phyloP scores from a whole-genome alignment of 495 filamentous ascomycete genomes.

The Astrocystis sublimbata region DNA sequence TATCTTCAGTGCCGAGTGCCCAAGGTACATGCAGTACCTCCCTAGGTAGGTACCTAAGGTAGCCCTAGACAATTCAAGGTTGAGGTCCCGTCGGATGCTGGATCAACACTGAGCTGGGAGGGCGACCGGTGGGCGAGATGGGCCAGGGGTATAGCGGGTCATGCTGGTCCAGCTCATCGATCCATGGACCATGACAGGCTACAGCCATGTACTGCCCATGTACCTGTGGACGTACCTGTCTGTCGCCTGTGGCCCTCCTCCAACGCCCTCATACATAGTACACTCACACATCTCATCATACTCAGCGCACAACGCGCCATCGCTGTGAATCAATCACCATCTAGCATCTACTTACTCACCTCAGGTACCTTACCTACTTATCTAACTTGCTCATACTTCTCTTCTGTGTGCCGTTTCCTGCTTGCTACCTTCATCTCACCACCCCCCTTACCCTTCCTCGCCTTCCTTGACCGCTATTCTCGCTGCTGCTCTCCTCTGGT shows the following conservation, averaged over 20 bases:
- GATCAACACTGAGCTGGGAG: constrained; percentile 4
- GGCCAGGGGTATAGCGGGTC: constrained; percentile 4
- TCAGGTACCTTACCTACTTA: neutral
- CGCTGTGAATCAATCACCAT: neutral
- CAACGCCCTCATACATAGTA: constrained; percentile 1
- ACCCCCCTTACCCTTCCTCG: neutral
- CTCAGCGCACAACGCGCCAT: constrained; percentile 15
- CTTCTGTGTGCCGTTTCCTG: neutral
- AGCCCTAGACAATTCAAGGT: neutral
- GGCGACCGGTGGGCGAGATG: constrained; percentile 2
- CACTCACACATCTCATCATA: constrained; percentile 5
- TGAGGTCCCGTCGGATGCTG: neutral
- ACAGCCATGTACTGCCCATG: too few species aligned
- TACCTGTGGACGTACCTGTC: too few species aligned
- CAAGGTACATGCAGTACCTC: neutral
- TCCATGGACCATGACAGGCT: too few species aligned
- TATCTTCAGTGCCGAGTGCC: too few species aligned
- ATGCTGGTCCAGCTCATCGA: neutral
- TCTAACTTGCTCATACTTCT: neutral
- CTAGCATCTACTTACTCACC: neutral
- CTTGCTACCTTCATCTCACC: constrained; percentile 5
- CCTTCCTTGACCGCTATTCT: constrained; percentile 14
- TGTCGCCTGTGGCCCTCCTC: constrained; percentile 2
- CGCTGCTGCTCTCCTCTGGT: neutral
- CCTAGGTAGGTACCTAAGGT: neutral